Evolutionary conservation across 108 stramenopile species (phyloP), one percentile per base, ranked within the genome.

Genomic region (Fragilariopsis cylindrus): DNA sequence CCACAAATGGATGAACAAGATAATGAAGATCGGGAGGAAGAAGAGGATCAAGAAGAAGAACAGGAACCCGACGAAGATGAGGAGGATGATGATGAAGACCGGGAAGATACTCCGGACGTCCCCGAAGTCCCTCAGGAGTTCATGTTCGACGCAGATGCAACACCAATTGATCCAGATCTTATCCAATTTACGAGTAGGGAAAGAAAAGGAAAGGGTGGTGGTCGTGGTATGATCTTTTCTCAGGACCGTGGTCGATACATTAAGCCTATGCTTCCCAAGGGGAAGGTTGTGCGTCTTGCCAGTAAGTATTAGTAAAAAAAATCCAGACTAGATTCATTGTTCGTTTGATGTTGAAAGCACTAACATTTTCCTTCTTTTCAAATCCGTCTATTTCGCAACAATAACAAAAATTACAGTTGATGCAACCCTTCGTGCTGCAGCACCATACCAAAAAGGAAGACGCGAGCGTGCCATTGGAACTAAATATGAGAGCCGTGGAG

Each of bases 241-340:
- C 93, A 96, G 76, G 96, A 97, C 69, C 95, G 98, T 74, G 98
- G 98, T 60, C 89, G 98, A 48, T 98, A 97, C 90, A 95, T 97
- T 79, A 97, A 97, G 81, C 95, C 97, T 21, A 96, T 96, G 93
- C 84, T 97, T 70, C 97, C 97, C n/a, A 92, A 92, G 70, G 96
- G 97, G 48, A 97, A 98, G 90, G 96, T 91, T 40, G 79, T 87
- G 49, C 89, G 89, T 60, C 81, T 95, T 68, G 81, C 87, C 41
- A 82, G 85, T 86, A 81, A 57, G 85, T 62, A 46, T 12, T 80
- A 30, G 18, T 9, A 7, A 9, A 52, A 13, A 50, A 1, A 1
- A 13, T 1, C 2, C 50, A 52, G 12, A 13, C 50, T 13, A 52
- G 1, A 12, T 52, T 52, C 13, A 52, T 52, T 9, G 13, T 44